phyloP scores from a whole-genome alignment of 805 yeast genomes.

The Yamadazyma sp. region DNA sequence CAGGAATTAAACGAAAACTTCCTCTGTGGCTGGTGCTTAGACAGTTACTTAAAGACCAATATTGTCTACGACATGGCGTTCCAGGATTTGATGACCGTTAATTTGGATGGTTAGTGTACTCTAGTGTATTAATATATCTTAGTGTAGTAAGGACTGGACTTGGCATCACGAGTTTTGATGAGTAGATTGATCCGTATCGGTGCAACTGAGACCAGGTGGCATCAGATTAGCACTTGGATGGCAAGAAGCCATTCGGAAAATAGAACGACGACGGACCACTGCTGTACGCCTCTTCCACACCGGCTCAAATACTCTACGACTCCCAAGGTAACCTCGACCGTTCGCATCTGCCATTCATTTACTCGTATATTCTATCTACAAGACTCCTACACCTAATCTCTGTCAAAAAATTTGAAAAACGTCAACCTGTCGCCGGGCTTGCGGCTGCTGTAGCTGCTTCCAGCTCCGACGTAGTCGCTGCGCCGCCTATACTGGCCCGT shows the following conservation, averaged over 20 bases:
- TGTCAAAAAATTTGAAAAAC: slow-evolving; percentile 27
- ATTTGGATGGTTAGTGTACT: slow-evolving; percentile 9
- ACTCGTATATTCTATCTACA: not conserved
- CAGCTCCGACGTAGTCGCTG: slow-evolving; percentile 68
- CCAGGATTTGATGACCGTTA: slow-evolving; percentile 26
- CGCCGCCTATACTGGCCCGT: slow-evolving; percentile 44
- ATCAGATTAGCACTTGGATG: no score
- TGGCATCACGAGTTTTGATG: no score
- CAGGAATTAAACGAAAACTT: slow-evolving; percentile 45
- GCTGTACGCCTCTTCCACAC: no score
- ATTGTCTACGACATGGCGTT: slow-evolving; percentile 41
- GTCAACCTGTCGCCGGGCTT: slow-evolving; percentile 54
- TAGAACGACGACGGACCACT: no score
- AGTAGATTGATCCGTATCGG: no score
- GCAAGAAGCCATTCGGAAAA: no score
- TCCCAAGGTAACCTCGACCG: no score
- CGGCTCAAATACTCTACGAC: no score
- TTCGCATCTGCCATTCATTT: not conserved
- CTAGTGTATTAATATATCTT: slow-evolving; percentile 1
- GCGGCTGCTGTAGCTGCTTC: slow-evolving; percentile 57
- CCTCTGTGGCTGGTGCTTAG: slow-evolving; percentile 46
- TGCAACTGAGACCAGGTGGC: no score
- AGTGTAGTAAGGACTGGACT: no score
- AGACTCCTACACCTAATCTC: no score
- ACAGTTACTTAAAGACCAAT: slow-evolving; percentile 36